Percentiles rank a stretch among this genome's conserved stretches.
Conservation (phyloP, 257 asterid genomes). For the Coffea canephora region DNA sequence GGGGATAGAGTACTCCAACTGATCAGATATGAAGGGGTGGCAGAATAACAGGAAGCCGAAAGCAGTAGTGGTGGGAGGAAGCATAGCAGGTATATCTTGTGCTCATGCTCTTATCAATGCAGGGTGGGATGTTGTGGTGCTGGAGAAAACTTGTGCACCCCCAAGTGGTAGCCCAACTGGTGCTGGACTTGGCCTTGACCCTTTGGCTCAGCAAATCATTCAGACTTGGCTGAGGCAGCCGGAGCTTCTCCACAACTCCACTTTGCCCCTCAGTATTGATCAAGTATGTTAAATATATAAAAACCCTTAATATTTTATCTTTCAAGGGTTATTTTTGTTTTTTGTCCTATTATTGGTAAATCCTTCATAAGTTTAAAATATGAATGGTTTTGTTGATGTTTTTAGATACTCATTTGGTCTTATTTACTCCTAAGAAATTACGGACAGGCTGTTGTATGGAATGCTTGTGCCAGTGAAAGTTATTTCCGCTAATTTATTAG, state of each 20-base stretch:
- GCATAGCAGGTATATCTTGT: slow-evolving; percentile 73
- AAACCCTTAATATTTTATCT: not conserved
- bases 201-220: slow-evolving; percentile 40
- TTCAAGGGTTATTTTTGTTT: not conserved
- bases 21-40: slow-evolving; percentile 24
- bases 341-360: not conserved
- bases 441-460: not conserved
- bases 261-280: slow-evolving; percentile 56
- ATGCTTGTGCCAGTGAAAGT: no score
- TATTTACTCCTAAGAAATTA: not conserved
- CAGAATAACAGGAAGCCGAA: slow-evolving; percentile 34
- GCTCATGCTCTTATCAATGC: slow-evolving; percentile 69
- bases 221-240: slow-evolving; percentile 53
- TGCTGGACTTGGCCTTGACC: slow-evolving; percentile 80
- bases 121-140: slow-evolving; percentile 80
- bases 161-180: slow-evolving; percentile 76
- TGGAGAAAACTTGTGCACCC: slow-evolving; percentile 72
- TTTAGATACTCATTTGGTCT: no score
- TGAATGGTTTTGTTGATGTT: not conserved
- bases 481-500: no score
- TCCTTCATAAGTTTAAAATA: not conserved
- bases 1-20: no score
- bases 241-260: slow-evolving; percentile 30
- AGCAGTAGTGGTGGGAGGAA: slow-evolving; percentile 85
- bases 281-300: slow-evolving; percentile 39